These are phyloP conservation scores for Sphaerostilbella broomeana DNA, from an alignment of 2,329 filamentous ascomycete genomes.

Conservation along the genomic window DNA sequence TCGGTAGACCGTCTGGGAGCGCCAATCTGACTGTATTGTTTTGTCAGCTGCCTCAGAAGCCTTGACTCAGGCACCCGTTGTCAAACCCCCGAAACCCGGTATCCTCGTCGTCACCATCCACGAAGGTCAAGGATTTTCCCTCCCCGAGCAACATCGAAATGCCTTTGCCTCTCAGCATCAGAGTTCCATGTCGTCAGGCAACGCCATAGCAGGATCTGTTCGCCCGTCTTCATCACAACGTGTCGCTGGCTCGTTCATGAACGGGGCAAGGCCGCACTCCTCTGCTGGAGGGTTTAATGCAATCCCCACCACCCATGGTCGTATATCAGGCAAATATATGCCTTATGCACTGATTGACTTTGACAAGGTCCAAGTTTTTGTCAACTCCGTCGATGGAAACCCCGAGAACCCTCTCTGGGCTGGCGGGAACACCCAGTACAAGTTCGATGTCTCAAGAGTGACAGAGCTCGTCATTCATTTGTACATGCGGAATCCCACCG, in stretches of 20 bases:
- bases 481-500: slow-evolving; percentile 88
- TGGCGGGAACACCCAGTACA: slow-evolving; percentile 97
- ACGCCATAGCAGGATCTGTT: slow-evolving; percentile 42
- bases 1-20: background rate
- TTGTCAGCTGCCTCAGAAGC: slow-evolving; percentile 72
- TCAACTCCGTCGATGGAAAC: slow-evolving; percentile 90
- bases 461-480: slow-evolving; percentile 88
- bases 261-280: slow-evolving; percentile 69
- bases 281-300: slow-evolving; percentile 75
- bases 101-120: slow-evolving; percentile 96
- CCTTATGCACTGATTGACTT: slow-evolving; percentile 96
- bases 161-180: slow-evolving; percentile 68
- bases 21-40: slow-evolving; percentile 1
- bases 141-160: slow-evolving; percentile 83
- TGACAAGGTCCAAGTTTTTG: slow-evolving; percentile 97
- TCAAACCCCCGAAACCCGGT: slow-evolving; percentile 73
- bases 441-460: slow-evolving; percentile 94
- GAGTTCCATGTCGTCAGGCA: slow-evolving; percentile 64
- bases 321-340: slow-evolving; percentile 92
- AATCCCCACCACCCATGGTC: slow-evolving; percentile 87
- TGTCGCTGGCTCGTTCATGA: slow-evolving; percentile 56
- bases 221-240: slow-evolving; percentile 53
- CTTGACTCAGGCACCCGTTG: slow-evolving; percentile 63
- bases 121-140: slow-evolving; percentile 82
- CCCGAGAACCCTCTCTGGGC: slow-evolving; percentile 95